Conservation (phyloP, 176 grass and related monocot species). For the Guadua angustifolia region DNA sequence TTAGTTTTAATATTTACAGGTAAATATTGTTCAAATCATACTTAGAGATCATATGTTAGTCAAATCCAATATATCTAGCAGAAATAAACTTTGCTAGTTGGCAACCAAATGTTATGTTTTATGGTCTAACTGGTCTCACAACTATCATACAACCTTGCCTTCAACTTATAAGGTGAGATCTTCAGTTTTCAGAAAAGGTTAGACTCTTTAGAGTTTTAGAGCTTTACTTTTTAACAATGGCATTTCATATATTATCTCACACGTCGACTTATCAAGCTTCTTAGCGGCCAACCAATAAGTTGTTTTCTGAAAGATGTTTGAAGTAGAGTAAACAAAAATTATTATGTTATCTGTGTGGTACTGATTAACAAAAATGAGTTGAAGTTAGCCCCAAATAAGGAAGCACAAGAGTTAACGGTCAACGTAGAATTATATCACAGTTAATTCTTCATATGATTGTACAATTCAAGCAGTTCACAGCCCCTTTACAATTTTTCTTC, state of each 20-base stretch:
- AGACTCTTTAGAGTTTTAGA: neutral
- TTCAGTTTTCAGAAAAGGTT: neutral
- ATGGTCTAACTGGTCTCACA: neutral
- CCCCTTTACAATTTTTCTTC: neutral
- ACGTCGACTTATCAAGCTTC: neutral
- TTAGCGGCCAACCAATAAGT: neutral
- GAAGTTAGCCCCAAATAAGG: neutral
- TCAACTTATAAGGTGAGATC: neutral
- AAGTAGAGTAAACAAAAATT: neutral
- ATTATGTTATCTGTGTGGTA: neutral
- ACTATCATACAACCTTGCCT: neutral
- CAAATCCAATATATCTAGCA: constrained; percentile 16
- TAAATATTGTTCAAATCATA: neutral
- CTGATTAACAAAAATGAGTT: neutral
- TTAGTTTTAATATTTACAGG: constrained; percentile 5
- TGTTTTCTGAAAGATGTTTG: neutral
- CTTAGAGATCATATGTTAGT: neutral
- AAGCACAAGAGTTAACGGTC: neutral
- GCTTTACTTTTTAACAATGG: neutral
- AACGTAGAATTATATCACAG: neutral
- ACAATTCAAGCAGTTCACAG: neutral
- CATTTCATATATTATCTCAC: neutral
- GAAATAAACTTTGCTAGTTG: constrained; percentile 20
- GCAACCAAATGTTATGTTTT: neutral
- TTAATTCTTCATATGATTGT: neutral